phyloP scores from a whole-genome alignment of 176 grass and related monocot species.

The Carex littledalei region DNA sequence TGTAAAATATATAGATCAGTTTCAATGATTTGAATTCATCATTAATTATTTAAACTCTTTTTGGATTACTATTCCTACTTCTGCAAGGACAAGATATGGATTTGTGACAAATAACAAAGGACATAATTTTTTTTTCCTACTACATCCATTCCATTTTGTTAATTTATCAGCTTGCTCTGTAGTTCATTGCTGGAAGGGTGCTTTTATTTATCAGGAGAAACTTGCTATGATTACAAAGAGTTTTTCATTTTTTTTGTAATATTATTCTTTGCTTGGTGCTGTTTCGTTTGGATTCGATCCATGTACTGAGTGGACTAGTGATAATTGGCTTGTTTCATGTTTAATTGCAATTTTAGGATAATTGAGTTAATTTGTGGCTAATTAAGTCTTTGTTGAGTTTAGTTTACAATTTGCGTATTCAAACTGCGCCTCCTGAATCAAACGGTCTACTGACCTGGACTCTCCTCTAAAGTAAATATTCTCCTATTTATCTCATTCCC shows the following conservation, averaged over 20 bases:
- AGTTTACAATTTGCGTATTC: not conserved
- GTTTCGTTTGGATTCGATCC: not conserved
- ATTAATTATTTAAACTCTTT: not conserved
- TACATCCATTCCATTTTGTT: not conserved
- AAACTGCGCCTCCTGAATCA: too few relatives aligned
- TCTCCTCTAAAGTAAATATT: too few relatives aligned
- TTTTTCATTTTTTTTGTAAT: not conserved
- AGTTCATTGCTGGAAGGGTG: constrained; percentile 85
- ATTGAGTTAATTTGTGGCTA: not conserved
- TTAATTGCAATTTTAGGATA: not conserved
- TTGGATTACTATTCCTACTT: not conserved
- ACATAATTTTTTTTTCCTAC: not conserved
- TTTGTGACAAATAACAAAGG: not conserved
- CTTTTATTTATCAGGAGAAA: too few relatives aligned
- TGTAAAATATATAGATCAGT: too few relatives aligned
- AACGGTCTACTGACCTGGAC: too few relatives aligned
- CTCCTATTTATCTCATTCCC: too few relatives aligned
- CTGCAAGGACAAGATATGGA: not conserved
- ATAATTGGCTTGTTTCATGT: not conserved
- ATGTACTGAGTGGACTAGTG: not conserved
- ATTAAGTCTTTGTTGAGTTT: not conserved
- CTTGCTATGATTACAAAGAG: constrained; percentile 24
- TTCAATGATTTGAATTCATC: too few relatives aligned
- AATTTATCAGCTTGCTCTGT: not conserved
- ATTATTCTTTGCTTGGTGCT: not conserved